Evolutionary conservation across 305 asterid species (phyloP), one percentile per base, ranked within the genome.

Genomic region (Rubia tinctorum): DNA sequence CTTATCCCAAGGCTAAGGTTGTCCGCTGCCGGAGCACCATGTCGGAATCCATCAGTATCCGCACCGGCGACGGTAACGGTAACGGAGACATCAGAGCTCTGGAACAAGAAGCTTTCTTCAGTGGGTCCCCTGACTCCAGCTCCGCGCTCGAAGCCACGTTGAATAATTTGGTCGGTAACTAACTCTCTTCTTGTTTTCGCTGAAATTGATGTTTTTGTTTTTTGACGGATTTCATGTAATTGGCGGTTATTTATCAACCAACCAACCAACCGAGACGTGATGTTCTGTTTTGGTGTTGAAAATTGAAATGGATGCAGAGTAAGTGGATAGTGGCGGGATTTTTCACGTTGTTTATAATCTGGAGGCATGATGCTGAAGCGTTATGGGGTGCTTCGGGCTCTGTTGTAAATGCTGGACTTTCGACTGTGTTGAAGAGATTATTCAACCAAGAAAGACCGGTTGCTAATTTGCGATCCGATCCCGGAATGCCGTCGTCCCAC

Each of bases 401-500:
- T 67, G 81, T 84, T 23, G 68, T 88, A 34, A 93, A 91, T 80
- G 75, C 71, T 25, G 15, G 37, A 14, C 82, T 93, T 55, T 88
- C 97, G 13, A 17, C 64, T 8, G 10, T 17, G 13, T 88, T 90
- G 58, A 94, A 94, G 82, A 69, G 76, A 56, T 39, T 86, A 69
- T 75, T 94, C 44, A 91, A 94, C 77, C 97, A 94, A 72, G 88
- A 88, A 84, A 81, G 98, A 73, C 98, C 98, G 2, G 74, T 79
- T 77, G 69, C 93, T 62, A 79, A 84, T n/a, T 58, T 77, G 76
- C 83, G 92, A 84, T 81, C 97, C 3, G 97, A 88, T 78, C 98
- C 97, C 0, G 97, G 98, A 67, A 91, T 94, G 98, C 96, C 98
- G 47, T 94, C 98, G 49, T 88, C 97, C 27, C 98, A 93, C 71